Evolutionary conservation across 192 early-diverging fungal species (phyloP).

Genomic region (Cladochytrium replicatum): DNA sequence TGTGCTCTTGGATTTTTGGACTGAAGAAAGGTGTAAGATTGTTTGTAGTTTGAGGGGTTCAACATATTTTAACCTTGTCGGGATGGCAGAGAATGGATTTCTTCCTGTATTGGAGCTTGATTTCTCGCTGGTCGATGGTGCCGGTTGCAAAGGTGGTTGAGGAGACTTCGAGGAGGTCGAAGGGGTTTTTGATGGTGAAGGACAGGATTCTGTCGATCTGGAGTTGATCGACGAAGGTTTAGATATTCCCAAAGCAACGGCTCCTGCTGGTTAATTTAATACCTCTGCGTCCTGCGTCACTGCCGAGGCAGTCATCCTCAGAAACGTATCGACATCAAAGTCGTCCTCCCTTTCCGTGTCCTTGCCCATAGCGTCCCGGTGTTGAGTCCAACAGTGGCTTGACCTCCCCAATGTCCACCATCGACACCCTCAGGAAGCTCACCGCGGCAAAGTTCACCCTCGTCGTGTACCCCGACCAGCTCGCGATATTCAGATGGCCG

Average conservation of each 20-base stretch:
- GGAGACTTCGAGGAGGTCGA: slow-evolving; percentile 36
- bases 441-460: too few species aligned
- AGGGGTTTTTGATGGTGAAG: slow-evolving; percentile 19
- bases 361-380: too few species aligned
- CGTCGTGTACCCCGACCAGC: too few species aligned
- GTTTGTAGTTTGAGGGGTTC: too few species aligned
- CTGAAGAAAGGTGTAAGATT: too few species aligned
- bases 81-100: slow-evolving; percentile 45
- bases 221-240: neutral
- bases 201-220: slow-evolving; percentile 40
- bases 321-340: slow-evolving; percentile 32
- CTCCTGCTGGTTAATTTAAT: too few species aligned
- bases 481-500: too few species aligned
- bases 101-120: slow-evolving; percentile 30
- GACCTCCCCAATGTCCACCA: too few species aligned
- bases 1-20: slow-evolving; percentile 39
- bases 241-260: neutral
- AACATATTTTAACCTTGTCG: too few species aligned
- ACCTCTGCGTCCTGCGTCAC: slow-evolving; percentile 13
- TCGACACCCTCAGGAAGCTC: too few species aligned
- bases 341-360: too few species aligned
- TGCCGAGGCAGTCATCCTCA: slow-evolving; percentile 9
- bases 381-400: too few species aligned
- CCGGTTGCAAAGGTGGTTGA: slow-evolving; percentile 13
- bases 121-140: slow-evolving; percentile 6